Evolutionary conservation across 169 alveolate species (phyloP), one percentile per base, ranked within the genome.

Genomic region (Cryptosporidium felis): DNA sequence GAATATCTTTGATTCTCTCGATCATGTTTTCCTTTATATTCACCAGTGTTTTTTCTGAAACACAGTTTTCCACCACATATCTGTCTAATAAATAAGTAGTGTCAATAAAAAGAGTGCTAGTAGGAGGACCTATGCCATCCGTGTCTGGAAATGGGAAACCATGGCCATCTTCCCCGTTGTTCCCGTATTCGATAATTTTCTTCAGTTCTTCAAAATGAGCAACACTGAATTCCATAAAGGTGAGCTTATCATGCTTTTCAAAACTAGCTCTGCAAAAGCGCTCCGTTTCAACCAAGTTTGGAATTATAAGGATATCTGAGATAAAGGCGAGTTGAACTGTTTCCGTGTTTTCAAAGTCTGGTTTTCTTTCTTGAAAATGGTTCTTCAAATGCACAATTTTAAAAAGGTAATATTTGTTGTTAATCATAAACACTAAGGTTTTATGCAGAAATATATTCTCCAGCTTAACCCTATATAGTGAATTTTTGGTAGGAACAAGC

Each of bases 371-470:
- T 36, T 10, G 21, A 14, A 5, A 38, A 10, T 18, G 1, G 45
- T 21, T 46, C 23, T 34, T 18, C 28, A 32, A 46, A 47, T 5
- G 14, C 32, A 26, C 44, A 45, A 65, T 28, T 36, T 46, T 38
- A 47, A 65, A 65, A 18, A 45, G 38, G 59, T 65, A 65, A 40
- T 26, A 65, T n/a, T 46, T 14, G n/a, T 65, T 62, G 36, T 65
- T 65, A 6, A 65, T 65, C 3, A 65, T 5, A 47, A 65, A 65
- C 12, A 62, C 32, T 14, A 65, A 14, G n/a, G 21, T 65, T 23
- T 18, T n/a, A 21, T 32, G 23, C 3, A 6, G 40, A 9, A 62
- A 41, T n/a, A 42, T 34, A 21, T 45, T 26, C 12, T 36, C 16
- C 5, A 40, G 28, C 3, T 62, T 14, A 41, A n/a, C 2, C 21